Evolutionary conservation across 805 yeast genomes (phyloP).

Genomic region (Soucietia sequanensis): DNA sequence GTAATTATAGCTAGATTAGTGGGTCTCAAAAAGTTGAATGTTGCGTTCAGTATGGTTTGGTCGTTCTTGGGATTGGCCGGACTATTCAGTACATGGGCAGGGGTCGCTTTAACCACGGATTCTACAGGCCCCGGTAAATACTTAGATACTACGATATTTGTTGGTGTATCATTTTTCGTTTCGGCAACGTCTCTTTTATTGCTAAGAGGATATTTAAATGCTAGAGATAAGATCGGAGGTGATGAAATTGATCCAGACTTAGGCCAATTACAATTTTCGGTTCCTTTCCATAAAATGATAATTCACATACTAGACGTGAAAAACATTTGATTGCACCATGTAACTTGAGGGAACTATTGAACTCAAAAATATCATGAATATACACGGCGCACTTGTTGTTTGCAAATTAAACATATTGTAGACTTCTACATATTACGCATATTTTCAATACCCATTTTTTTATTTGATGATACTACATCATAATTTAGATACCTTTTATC

Average conservation of each 20-base stretch:
- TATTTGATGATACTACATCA: no score
- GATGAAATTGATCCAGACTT: constrained; percentile 13
- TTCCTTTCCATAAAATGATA: no score
- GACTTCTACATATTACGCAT: no score
- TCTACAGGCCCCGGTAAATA: constrained; percentile 44
- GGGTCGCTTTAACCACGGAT: constrained; percentile 43
- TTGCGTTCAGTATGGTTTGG: constrained; percentile 50
- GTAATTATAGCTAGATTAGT: constrained; percentile 48
- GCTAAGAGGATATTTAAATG: constrained; percentile 55
- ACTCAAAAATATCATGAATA: no score
- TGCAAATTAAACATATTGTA: no score
- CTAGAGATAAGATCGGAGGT: constrained; percentile 37
- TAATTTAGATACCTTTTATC: no score
- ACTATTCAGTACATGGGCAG: constrained; percentile 53
- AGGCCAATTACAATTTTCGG: constrained; percentile 1
- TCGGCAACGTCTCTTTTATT: constrained; percentile 42
- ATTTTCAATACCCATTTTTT: no score
- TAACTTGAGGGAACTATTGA: no score
- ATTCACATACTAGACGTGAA: no score
- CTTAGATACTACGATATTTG: constrained; percentile 53
- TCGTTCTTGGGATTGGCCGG: constrained; percentile 44
- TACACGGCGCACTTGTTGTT: no score
- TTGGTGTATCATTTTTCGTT: constrained; percentile 53
- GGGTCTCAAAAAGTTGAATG: constrained; percentile 48
- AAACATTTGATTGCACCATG: no score